Evolutionary conservation across 2,329 filamentous ascomycete species (phyloP), one percentile per base, ranked within the genome.

Genomic region (Furcasterigmium furcatum): DNA sequence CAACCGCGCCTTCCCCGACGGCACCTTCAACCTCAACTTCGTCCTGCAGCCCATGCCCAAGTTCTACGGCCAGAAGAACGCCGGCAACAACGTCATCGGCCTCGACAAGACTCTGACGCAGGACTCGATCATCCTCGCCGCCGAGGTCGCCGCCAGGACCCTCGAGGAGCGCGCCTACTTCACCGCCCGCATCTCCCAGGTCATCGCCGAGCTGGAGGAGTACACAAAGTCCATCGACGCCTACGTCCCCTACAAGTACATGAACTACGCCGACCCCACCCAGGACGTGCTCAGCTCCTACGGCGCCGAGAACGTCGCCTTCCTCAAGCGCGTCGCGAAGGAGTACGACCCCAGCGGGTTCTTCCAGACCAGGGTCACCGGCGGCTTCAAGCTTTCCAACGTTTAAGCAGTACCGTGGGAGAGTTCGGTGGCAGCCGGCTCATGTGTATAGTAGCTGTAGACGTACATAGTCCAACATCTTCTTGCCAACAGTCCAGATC

Each of bases 281-380:
- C 70, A 73, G 52, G 54, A 66, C 35, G 63, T 68, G 1, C 57
- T 71, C n/a, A 38, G 46, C 7, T 54, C 64, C 3, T 72, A 71
- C 43, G 69, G 69, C 7, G 24, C 24, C 24, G 12, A 7, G 0
- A 25, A 50, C 21, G 50, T 58, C 25, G 71, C 62, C 18, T 38
- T 60, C 18, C 48, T 52, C 4, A 56, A 51, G 18, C 38, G 25
- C 2, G 46, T 57, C 25, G 46, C 44, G 36, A 10, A 7, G 29
- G 43, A 44, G 45, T 49, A 47, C 19, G 47, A 49, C 24, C 47
- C 47, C 2, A 9, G 14, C 4, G 34, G 38, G 18, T 13, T 44
- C n/a, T 47, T 49, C 20, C 47, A 49, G 19, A 47, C 4, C 2
- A 39, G 35, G 3, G 47, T 49, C 3, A 41, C 45, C 1, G 47